phyloP scores from a whole-genome alignment of 305 asterid genomes.

The Caryopteris hybrid region DNA sequence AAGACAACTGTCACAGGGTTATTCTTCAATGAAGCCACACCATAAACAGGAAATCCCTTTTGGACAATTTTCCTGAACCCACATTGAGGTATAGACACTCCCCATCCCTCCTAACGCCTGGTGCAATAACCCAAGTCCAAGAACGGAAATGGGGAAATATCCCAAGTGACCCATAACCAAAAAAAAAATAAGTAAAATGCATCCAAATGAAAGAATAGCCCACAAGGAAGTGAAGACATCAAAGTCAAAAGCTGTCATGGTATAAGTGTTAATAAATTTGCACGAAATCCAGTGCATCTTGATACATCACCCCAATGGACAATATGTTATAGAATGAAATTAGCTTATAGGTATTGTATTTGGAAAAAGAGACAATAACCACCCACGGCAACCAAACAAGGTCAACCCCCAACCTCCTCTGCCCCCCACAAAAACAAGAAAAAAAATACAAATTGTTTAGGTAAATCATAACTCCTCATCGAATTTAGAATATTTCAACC shows the following conservation, averaged over 20 bases:
- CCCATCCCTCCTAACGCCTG: constrained; percentile 11
- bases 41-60: constrained; percentile 15
- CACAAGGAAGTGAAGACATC: background rate
- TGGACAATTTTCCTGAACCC: constrained; percentile 7
- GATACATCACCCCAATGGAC: background rate
- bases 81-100: constrained; percentile 7
- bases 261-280: background rate
- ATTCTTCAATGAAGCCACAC: constrained; percentile 16
- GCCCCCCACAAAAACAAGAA: background rate
- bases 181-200: background rate
- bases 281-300: background rate
- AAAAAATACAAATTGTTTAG: background rate
- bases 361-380: background rate
- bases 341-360: background rate
- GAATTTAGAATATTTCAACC: background rate
- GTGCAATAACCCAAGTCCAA: background rate
- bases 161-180: background rate
- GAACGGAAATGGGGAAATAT: background rate
- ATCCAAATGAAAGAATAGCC: constrained; percentile 8
- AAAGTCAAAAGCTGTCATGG: background rate
- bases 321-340: background rate
- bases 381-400: constrained; percentile 16
- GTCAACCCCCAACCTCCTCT: background rate
- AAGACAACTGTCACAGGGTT: constrained; percentile 2
- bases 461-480: constrained; percentile 11